phyloP scores from a whole-genome alignment of 2,329 filamentous ascomycete genomes.

The Mycosphaerelloides madeirae region DNA sequence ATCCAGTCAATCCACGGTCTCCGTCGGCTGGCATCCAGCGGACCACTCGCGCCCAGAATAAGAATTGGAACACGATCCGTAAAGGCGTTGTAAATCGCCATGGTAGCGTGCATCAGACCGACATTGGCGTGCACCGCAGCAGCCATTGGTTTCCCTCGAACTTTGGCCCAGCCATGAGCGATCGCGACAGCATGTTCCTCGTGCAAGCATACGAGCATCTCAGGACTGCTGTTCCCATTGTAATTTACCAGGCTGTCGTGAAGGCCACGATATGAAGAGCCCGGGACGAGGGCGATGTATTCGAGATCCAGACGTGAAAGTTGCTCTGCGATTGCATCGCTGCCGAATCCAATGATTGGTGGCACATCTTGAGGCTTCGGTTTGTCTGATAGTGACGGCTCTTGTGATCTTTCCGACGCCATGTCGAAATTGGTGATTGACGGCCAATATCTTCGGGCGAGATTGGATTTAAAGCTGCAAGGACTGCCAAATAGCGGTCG shows the following conservation, averaged over 20 bases:
- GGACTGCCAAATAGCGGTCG: too few species aligned
- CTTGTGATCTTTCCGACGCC: too few species aligned
- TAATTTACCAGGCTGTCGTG: conserved; percentile 19
- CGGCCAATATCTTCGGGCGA: too few species aligned
- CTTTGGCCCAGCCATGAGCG: conserved; percentile 20
- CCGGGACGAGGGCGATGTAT: conserved; percentile 20
- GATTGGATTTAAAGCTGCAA: too few species aligned
- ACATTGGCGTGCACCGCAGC: conserved; percentile 18
- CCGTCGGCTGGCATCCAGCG: conserved; percentile 13
- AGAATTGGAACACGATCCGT: conserved; percentile 17
- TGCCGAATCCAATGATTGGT: conserved; percentile 5
- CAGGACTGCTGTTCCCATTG: conserved; percentile 13
- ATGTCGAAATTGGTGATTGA: too few species aligned
- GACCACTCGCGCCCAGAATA: conserved; percentile 15
- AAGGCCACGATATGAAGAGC: conserved; percentile 18
- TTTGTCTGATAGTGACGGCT: conserved; percentile 1
- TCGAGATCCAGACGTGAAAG: conserved; percentile 15
- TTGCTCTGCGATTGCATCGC: conserved; percentile 15
- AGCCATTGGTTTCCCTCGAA: conserved; percentile 16
- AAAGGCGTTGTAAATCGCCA: conserved; percentile 20
- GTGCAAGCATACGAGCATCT: conserved; percentile 19
- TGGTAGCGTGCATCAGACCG: conserved; percentile 19
- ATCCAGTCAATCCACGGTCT: conserved; percentile 20
- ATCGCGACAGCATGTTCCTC: conserved; percentile 19
- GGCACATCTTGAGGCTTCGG: background rate